Evolutionary conservation across 371 early-diverging fungal species (phyloP).

Genomic region (Mortierella sp.): DNA sequence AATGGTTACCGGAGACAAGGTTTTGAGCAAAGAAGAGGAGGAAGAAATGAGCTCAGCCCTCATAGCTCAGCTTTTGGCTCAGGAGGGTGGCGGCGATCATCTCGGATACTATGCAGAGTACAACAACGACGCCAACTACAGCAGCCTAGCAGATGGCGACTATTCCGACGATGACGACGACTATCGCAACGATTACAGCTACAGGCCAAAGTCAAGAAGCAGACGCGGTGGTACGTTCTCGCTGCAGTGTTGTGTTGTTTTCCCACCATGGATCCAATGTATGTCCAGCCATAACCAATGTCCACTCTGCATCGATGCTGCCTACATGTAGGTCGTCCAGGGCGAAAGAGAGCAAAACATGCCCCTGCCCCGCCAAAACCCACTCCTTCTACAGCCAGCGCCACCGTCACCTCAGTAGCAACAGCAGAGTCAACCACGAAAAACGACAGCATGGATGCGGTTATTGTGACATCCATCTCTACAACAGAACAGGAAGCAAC

Average conservation of each 20-base stretch:
- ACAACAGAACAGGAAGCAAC: neutral
- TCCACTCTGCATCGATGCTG: neutral
- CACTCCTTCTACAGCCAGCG: constrained; percentile 17
- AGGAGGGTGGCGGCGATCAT: constrained; percentile 64
- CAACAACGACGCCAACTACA: constrained; percentile 60
- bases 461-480: no score
- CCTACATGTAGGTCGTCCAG: neutral
- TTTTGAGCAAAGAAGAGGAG: constrained; percentile 73
- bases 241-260: neutral
- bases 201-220: constrained; percentile 39
- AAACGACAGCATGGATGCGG: neutral
- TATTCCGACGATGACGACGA: constrained; percentile 64
- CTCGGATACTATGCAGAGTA: constrained; percentile 73
- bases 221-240: constrained; percentile 36
- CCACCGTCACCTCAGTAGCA: constrained; percentile 3
- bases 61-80: constrained; percentile 81
- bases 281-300: neutral
- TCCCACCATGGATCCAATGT: neutral
- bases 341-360: constrained; percentile 6
- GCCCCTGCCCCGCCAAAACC: constrained; percentile 15
- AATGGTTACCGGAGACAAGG: constrained; percentile 2
- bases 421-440: constrained; percentile 9
- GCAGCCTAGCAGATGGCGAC: constrained; percentile 57
- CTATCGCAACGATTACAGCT: constrained; percentile 51
- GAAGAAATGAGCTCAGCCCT: constrained; percentile 84